These are phyloP conservation scores for Fusarium agapanthi DNA, from an alignment of 2,329 filamentous ascomycete genomes.

Conservation along the genomic window DNA sequence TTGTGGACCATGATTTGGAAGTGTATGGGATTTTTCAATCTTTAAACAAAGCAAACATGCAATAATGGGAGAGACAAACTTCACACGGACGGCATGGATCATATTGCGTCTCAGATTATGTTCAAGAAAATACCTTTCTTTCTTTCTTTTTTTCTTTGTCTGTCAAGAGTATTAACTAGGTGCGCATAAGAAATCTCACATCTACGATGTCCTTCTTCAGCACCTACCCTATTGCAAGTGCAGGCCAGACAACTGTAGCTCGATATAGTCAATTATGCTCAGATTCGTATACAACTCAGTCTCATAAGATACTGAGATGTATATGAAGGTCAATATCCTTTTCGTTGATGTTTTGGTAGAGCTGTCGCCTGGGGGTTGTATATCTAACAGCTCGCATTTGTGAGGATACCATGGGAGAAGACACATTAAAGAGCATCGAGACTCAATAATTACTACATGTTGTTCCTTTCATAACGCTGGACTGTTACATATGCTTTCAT, in stretches of 20 bases:
- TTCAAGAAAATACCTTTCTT: background rate
- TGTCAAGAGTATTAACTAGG: background rate
- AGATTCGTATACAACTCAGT: background rate
- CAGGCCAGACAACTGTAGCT: background rate
- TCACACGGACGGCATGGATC: background rate
- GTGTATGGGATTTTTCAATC: fast-evolving
- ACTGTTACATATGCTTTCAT: no score
- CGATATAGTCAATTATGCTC: background rate
- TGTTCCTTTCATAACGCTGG: background rate
- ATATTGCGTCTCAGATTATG: background rate
- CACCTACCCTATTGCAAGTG: background rate
- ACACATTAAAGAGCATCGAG: no score
- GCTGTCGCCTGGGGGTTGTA: background rate
- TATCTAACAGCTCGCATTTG: no score
- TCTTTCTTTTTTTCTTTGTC: background rate
- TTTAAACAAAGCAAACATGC: no score
- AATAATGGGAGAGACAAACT: background rate
- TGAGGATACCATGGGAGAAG: background rate
- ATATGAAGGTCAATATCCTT: no score
- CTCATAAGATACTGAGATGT: no score
- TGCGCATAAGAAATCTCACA: background rate
- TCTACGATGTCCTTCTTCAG: background rate
- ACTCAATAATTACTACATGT: no score
- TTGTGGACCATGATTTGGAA: background rate
- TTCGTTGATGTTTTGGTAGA: background rate